phyloP scores from a whole-genome alignment of 2,329 filamentous ascomycete genomes.

The Cladophialophora exuberans region DNA sequence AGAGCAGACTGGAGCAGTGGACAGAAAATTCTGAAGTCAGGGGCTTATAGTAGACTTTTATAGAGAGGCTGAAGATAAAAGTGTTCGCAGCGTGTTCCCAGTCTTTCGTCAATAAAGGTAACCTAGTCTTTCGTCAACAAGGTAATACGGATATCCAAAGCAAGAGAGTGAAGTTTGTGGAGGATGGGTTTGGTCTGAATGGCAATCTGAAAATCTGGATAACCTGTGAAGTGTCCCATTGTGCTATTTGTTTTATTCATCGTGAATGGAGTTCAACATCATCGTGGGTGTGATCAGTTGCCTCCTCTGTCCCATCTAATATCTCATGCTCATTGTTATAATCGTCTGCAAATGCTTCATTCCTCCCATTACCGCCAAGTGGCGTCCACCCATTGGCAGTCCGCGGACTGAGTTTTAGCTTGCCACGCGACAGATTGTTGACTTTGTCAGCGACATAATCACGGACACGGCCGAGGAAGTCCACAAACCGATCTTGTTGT shows the following conservation, averaged over 20 bases:
- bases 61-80: too few species aligned
- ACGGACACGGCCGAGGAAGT: slow-evolving; percentile 55
- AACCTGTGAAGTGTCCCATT: too few species aligned
- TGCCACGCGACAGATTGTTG: slow-evolving; percentile 57
- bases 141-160: too few species aligned
- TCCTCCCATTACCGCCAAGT: slow-evolving; percentile 23
- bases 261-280: slow-evolving; percentile 29
- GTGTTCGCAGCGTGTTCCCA: too few species aligned
- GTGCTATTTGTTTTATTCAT: neutral
- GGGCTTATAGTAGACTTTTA: too few species aligned
- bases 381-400: slow-evolving; percentile 26
- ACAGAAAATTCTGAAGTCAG: too few species aligned
- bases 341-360: slow-evolving; percentile 29
- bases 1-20: too few species aligned
- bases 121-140: too few species aligned
- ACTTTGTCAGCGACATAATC: slow-evolving; percentile 64
- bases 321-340: slow-evolving; percentile 35
- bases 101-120: too few species aligned
- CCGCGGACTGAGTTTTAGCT: slow-evolving; percentile 53
- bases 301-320: slow-evolving; percentile 34
- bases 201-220: too few species aligned
- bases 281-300: slow-evolving; percentile 22
- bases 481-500: slow-evolving; percentile 67
- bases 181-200: too few species aligned
- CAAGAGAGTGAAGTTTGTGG: too few species aligned